Percentiles rank a stretch among this genome's conserved stretches.
These are phyloP conservation scores for Collybia sordida DNA, from an alignment of 768 basidiomycete genomes.

Conservation along the genomic window DNA sequence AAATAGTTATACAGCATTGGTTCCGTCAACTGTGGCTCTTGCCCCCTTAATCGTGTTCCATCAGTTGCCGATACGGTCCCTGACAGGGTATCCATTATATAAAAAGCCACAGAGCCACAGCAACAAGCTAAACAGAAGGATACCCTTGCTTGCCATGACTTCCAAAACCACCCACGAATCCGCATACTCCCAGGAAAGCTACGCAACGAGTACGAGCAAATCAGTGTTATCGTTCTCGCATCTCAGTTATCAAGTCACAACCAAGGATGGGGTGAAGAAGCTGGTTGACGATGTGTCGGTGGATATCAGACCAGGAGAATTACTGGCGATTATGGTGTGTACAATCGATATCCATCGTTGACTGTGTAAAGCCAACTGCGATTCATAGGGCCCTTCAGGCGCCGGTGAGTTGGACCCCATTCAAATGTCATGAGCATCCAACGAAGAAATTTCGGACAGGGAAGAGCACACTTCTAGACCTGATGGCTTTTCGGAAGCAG, in stretches of 20 bases:
- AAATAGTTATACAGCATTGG: too few species aligned
- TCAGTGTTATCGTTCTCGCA: conserved; percentile 32
- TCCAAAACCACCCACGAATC: too few species aligned
- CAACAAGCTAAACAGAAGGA: too few species aligned
- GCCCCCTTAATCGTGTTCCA: too few species aligned
- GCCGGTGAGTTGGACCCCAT: conserved; percentile 27
- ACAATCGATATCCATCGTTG: neutral
- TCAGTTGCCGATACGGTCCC: too few species aligned
- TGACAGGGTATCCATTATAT: too few species aligned
- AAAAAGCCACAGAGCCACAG: too few species aligned
- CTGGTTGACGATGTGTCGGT: conserved; percentile 42
- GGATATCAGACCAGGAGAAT: conserved; percentile 35
- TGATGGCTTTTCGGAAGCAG: conserved; percentile 41
- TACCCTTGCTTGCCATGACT: too few species aligned
- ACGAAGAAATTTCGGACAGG: conserved; percentile 18
- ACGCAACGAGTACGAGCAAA: conserved; percentile 3
- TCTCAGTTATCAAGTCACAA: conserved; percentile 30
- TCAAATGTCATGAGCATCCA: neutral
- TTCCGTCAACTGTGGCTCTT: too few species aligned
- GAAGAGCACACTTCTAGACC: conserved; percentile 45
- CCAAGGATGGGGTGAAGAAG: conserved; percentile 22
- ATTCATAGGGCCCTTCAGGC: conserved; percentile 40
- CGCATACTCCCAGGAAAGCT: too few species aligned
- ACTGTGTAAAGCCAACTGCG: neutral
- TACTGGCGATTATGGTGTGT: conserved; percentile 43